phyloP scores from a whole-genome alignment of 169 alveolate species.

The Amoebophrya sp. region DNA sequence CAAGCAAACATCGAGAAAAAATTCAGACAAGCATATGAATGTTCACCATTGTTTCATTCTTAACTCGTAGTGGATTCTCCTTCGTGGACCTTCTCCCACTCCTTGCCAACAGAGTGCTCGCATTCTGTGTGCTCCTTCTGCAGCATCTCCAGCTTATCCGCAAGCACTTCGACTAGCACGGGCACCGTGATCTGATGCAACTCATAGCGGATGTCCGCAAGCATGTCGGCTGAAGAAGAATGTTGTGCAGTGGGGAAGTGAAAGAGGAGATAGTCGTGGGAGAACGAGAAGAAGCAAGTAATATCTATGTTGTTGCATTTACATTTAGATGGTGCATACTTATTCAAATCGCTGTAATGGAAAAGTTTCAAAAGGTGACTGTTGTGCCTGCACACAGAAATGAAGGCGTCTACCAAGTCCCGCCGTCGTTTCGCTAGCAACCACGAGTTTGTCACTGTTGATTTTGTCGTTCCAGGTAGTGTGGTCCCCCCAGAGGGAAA shows the following conservation, averaged over 20 bases:
- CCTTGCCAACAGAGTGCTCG: neutral
- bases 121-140: neutral
- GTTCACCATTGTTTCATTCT: too few relatives aligned
- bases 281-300: too few relatives aligned
- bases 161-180: neutral
- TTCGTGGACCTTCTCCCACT: conserved; percentile 20
- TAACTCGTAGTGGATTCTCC: neutral
- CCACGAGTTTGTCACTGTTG: neutral
- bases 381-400: too few relatives aligned
- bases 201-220: conserved; percentile 8
- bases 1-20: too few relatives aligned
- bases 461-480: conserved; percentile 10
- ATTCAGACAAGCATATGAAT: too few relatives aligned
- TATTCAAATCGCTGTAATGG: too few relatives aligned
- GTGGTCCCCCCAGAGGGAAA: neutral
- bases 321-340: too few relatives aligned
- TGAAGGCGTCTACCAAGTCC: neutral
- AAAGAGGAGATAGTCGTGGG: too few relatives aligned
- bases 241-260: too few relatives aligned
- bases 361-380: too few relatives aligned
- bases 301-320: too few relatives aligned
- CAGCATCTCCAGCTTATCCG: conserved; percentile 1
- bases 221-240: conserved; percentile 3
- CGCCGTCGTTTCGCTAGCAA: neutral
- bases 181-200: conserved; percentile 27